phyloP scores from a whole-genome alignment of 2,329 filamentous ascomycete species.

The Ophiocordyceps robertsii region DNA sequence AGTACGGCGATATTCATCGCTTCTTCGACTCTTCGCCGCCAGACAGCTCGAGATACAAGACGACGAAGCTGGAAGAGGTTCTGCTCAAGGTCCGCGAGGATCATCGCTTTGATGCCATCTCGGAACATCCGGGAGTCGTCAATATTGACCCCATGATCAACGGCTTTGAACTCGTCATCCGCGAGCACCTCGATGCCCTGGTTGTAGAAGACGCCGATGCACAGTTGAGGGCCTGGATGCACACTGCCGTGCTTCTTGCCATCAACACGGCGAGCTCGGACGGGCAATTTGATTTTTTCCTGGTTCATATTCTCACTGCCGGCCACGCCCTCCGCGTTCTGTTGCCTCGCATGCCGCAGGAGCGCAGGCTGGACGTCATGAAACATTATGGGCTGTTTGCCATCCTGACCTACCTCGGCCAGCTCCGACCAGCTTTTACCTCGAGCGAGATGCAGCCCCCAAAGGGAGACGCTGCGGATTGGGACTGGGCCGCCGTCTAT shows the following conservation, averaged over 20 bases:
- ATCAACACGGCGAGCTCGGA: neutral
- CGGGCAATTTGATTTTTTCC: neutral
- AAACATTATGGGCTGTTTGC: neutral
- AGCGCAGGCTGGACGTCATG: neutral
- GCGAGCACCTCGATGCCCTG: neutral
- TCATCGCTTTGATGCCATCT: neutral
- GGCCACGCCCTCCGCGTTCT: neutral
- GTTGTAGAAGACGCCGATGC: neutral
- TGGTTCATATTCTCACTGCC: neutral
- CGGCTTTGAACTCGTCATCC: neutral
- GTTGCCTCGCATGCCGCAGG: neutral
- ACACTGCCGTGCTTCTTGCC: neutral
- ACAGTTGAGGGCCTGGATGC: neutral
- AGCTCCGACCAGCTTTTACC: neutral
- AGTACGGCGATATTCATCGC: neutral
- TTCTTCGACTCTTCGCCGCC: neutral
- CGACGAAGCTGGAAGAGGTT: neutral
- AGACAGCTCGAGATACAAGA: neutral
- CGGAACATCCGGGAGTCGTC: neutral
- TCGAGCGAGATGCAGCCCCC: neutral
- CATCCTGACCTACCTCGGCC: neutral
- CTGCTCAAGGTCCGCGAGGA: neutral
- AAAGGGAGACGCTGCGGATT: neutral
- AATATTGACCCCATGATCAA: neutral
- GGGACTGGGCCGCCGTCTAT: neutral